These are phyloP conservation scores for Sphagnum tenellum DNA, from an alignment of 225 moss, liverwort and hornwort species.

Conservation along the genomic window DNA sequence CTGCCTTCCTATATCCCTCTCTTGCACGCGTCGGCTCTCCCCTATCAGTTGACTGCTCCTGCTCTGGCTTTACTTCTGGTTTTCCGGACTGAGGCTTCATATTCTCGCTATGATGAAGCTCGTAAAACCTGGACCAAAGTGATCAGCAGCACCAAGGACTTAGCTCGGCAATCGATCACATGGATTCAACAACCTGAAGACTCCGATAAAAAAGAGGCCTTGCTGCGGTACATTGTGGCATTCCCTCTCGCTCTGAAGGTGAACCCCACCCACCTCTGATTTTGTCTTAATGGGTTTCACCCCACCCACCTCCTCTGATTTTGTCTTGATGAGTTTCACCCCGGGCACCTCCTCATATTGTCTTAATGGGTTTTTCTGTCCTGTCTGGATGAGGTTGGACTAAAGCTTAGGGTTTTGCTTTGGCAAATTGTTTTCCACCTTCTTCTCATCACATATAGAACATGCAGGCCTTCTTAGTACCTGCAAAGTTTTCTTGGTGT, in stretches of 20 bases:
- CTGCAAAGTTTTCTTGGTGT: no score
- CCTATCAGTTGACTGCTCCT: constrained; percentile 74
- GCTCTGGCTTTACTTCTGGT: constrained; percentile 78
- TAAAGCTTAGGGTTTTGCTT: no score
- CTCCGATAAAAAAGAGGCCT: constrained; percentile 22
- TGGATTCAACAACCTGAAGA: constrained; percentile 57
- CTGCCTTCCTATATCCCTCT: constrained; percentile 53
- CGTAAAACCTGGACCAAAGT: constrained; percentile 78
- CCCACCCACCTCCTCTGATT: no score
- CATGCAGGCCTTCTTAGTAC: no score
- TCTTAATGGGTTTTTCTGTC: no score
- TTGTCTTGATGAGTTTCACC: no score
- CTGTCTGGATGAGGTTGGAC: no score
- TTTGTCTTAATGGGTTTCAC: no score
- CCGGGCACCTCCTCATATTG: no score
- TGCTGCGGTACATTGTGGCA: constrained; percentile 65
- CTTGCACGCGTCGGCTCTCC: constrained; percentile 55
- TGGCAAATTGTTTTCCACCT: no score
- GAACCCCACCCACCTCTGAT: not conserved
- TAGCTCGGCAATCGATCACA: constrained; percentile 52
- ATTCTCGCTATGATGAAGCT: constrained; percentile 71
- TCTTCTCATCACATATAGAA: no score
- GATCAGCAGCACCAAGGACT: constrained; percentile 54
- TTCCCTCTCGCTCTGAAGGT: constrained; percentile 79
- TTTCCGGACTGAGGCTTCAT: constrained; percentile 81